These are phyloP conservation scores for Ogataea ganodermae DNA, from an alignment of 805 yeast species.

Conservation along the genomic window DNA sequence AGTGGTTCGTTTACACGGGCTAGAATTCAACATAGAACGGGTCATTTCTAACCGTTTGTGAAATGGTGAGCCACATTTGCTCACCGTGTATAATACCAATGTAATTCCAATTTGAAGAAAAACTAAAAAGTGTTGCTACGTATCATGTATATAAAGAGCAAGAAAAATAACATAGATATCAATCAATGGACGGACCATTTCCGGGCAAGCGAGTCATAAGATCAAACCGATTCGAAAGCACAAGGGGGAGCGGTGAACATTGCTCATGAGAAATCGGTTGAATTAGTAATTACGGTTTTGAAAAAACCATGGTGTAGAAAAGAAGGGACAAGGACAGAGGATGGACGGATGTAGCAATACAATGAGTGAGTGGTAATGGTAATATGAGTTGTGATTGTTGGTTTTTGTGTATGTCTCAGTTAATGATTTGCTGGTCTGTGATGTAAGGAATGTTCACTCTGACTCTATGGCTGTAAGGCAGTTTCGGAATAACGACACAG, in stretches of 20 bases:
- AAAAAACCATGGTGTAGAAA: not conserved
- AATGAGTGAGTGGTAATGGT: too few relatives aligned
- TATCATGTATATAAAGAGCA: conserved; percentile 2
- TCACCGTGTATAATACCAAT: not conserved
- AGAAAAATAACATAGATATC: conserved; percentile 2
- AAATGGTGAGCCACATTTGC: too few relatives aligned
- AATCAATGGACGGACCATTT: not conserved
- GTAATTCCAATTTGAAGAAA: not conserved
- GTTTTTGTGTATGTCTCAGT: conserved; percentile 8
- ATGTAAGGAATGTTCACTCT: conserved; percentile 61
- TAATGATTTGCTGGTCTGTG: conserved; percentile 39
- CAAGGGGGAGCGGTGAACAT: not conserved
- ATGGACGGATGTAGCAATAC: not conserved
- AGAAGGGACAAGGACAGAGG: not conserved
- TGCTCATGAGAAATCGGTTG: not conserved
- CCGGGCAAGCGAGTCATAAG: conserved; percentile 5
- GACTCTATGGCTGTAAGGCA: conserved; percentile 79
- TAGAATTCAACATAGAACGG: too few relatives aligned
- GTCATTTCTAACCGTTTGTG: too few relatives aligned
- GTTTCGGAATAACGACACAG: conserved; percentile 86
- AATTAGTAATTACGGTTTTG: conserved; percentile 6
- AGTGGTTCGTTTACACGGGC: too few relatives aligned
- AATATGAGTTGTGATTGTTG: not conserved
- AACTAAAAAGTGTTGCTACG: conserved; percentile 3
- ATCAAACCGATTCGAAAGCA: not conserved